A percentile compares a stretch with the other conserved stretches of the same genome.
These are phyloP conservation scores for Candida anglica DNA, from an alignment of 805 yeast genomes.

Conservation along the genomic window DNA sequence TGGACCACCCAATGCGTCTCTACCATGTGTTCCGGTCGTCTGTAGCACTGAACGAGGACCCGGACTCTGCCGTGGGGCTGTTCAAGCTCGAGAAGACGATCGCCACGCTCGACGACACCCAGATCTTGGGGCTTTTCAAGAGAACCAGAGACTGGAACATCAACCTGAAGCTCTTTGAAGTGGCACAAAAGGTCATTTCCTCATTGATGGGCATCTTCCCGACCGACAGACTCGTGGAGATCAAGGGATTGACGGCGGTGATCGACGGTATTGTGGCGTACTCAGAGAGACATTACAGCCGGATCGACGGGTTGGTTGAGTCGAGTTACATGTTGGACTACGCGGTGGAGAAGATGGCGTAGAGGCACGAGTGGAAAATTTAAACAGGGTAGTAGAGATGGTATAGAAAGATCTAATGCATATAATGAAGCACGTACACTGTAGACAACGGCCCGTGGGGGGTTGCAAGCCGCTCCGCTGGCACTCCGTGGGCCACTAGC, in stretches of 20 bases:
- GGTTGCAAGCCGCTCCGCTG: too few relatives aligned
- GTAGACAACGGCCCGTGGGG: too few relatives aligned
- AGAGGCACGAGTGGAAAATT: neutral
- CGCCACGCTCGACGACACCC: constrained; percentile 52
- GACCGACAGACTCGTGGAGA: constrained; percentile 53
- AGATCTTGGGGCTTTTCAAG: constrained; percentile 57
- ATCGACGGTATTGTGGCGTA: constrained; percentile 84
- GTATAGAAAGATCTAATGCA: too few relatives aligned
- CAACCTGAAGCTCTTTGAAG: constrained; percentile 71
- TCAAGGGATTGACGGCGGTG: constrained; percentile 62
- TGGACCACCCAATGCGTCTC: constrained; percentile 87
- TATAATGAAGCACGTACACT: too few relatives aligned
- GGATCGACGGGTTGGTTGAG: constrained; percentile 78
- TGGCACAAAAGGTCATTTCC: constrained; percentile 74
- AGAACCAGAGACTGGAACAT: constrained; percentile 95
- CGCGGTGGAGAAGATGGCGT: constrained; percentile 67
- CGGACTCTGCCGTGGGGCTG: constrained; percentile 51
- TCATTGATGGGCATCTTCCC: constrained; percentile 56
- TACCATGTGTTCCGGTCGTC: constrained; percentile 71
- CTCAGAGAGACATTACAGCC: constrained; percentile 74
- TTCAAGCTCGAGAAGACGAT: constrained; percentile 62
- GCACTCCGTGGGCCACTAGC: too few relatives aligned
- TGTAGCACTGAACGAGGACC: constrained; percentile 47
- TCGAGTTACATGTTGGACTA: constrained; percentile 84
- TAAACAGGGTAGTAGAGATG: too few relatives aligned